Percentiles rank a stretch among this genome's conserved stretches.
Conservation (phyloP, 257 asterid genomes). For the Hygrophila difformis region DNA sequence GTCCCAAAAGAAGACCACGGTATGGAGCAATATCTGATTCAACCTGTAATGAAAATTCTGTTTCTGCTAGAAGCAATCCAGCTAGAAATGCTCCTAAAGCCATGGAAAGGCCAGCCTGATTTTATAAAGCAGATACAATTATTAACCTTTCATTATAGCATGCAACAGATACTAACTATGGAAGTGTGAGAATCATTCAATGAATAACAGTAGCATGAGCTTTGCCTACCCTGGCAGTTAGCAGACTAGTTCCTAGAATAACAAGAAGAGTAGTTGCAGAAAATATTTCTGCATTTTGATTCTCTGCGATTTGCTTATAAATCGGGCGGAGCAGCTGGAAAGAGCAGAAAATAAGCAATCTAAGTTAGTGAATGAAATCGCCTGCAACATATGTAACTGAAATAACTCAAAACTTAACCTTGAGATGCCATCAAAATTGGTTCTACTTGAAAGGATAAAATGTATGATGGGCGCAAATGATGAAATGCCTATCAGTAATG, state of each 20-base stretch:
- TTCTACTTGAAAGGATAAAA: neutral
- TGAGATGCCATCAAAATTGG: neutral
- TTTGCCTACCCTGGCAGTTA: conserved; percentile 84
- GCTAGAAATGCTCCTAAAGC: conserved; percentile 99
- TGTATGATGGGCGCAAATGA: neutral
- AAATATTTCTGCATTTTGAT: conserved; percentile 95
- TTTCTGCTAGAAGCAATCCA: conserved; percentile 98
- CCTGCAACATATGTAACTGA: too few relatives aligned
- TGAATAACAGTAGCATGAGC: conserved; percentile 15
- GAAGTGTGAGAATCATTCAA: conserved; percentile 1
- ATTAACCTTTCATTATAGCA: neutral
- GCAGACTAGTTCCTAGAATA: conserved; percentile 92
- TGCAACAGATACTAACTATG: neutral
- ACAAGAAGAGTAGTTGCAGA: conserved; percentile 98
- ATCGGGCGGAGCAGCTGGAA: conserved; percentile 91
- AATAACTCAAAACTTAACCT: too few relatives aligned
- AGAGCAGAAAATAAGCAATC: neutral
- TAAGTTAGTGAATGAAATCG: too few relatives aligned
- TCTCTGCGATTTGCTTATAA: conserved; percentile 95
- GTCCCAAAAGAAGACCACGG: conserved; percentile 97
- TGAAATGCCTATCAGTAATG: neutral
- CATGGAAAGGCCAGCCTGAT: conserved; percentile 99
- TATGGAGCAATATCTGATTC: conserved; percentile 99
- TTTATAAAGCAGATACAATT: neutral
- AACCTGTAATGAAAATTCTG: conserved; percentile 96